phyloP scores from a whole-genome alignment of 345 rosid species.

The Salix viminalis region DNA sequence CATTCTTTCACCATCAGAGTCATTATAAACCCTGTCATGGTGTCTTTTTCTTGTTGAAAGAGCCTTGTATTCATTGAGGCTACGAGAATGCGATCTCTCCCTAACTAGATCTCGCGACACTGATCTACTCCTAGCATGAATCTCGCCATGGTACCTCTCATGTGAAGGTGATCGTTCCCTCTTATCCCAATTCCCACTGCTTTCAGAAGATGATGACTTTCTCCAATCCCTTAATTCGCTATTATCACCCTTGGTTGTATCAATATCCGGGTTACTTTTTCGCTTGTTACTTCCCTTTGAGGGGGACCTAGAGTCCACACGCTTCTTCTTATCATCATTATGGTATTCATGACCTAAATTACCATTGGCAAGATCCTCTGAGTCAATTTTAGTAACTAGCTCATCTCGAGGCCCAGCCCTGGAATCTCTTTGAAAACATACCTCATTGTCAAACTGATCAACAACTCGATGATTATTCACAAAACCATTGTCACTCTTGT shows the following conservation, averaged over 20 bases:
- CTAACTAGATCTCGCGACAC: slow-evolving; percentile 40
- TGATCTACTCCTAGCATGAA: slow-evolving; percentile 41
- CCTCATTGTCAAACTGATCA: slow-evolving; percentile 6
- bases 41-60: slow-evolving; percentile 27
- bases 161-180: slow-evolving; percentile 30
- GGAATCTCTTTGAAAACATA: slow-evolving; percentile 12
- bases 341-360: slow-evolving; percentile 21
- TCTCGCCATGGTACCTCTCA: slow-evolving; percentile 38
- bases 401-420: slow-evolving; percentile 15
- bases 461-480: not conserved
- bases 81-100: slow-evolving; percentile 52
- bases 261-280: slow-evolving; percentile 33
- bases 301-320: slow-evolving; percentile 21
- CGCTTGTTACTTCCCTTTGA: slow-evolving; percentile 35
- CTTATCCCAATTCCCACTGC: slow-evolving; percentile 30
- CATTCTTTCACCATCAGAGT: slow-evolving; percentile 31
- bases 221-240: slow-evolving; percentile 24
- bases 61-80: slow-evolving; percentile 41
- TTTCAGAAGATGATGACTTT: slow-evolving; percentile 39
- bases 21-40: slow-evolving; percentile 26
- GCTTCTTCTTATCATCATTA: slow-evolving; percentile 22
- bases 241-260: slow-evolving; percentile 23
- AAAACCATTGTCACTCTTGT: slow-evolving; percentile 4
- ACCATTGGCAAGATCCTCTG: slow-evolving; percentile 34
- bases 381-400: slow-evolving; percentile 6